A percentile compares a stretch with the other conserved stretches of the same genome.
Evolutionary conservation across 192 early-diverging fungal species (phyloP).

Genomic region (Gamsiella multidivaricata): DNA sequence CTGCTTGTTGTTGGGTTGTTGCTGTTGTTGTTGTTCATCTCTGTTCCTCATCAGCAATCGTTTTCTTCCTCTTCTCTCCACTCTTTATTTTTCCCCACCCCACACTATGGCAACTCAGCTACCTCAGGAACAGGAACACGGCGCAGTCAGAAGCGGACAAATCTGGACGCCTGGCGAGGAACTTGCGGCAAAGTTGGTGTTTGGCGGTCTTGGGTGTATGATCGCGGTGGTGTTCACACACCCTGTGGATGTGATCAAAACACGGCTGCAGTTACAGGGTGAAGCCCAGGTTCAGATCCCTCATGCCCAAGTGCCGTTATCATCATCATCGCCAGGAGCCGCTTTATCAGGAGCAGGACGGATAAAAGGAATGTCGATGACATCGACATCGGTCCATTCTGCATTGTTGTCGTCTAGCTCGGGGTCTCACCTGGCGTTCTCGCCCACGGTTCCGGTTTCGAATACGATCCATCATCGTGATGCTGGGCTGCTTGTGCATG

Average conservation of each 20-base stretch:
- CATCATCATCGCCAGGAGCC: neutral
- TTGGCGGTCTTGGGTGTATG: slow-evolving; percentile 49
- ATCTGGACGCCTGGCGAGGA: slow-evolving; percentile 40
- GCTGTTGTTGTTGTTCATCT: neutral
- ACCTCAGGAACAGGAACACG: slow-evolving; percentile 1
- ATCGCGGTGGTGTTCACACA: slow-evolving; percentile 49
- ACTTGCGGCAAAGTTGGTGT: slow-evolving; percentile 40
- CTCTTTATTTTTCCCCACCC: neutral
- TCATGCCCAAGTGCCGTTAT: neutral
- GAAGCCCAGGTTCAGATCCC: slow-evolving; percentile 21
- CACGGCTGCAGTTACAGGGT: slow-evolving; percentile 54
- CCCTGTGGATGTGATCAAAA: slow-evolving; percentile 56
- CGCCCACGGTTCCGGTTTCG: neutral
- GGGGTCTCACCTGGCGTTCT: slow-evolving; percentile 5
- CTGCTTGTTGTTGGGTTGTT: neutral
- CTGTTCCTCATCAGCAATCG: neutral
- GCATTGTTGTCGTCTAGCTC: neutral
- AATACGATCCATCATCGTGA: slow-evolving; percentile 20
- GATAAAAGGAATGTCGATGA: neutral
- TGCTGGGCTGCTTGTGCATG: slow-evolving; percentile 11
- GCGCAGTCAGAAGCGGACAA: slow-evolving; percentile 1
- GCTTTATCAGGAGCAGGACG: neutral
- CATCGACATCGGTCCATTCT: neutral
- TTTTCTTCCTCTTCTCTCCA: neutral
- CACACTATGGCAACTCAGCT: no score